A percentile compares a stretch with the other conserved stretches of the same genome.
phyloP scores from a whole-genome alignment of 805 yeast species.

The Cephaloascus fragrans region DNA sequence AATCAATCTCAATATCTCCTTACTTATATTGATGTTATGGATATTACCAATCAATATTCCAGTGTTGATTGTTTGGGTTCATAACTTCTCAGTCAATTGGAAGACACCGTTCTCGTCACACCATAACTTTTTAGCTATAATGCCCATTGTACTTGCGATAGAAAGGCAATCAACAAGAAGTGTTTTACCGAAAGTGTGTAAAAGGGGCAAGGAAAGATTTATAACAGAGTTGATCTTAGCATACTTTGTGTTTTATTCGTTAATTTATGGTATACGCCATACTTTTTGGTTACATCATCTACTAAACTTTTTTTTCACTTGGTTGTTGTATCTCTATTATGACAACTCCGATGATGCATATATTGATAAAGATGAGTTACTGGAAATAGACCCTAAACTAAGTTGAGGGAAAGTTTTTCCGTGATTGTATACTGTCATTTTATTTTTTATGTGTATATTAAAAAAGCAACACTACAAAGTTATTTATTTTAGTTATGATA shows the following conservation, averaged over 20 bases:
- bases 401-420: no score
- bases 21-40: slow-evolving; percentile 65
- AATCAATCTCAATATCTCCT: slow-evolving; percentile 51
- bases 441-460: no score
- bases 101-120: slow-evolving; percentile 79
- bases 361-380: no score
- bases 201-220: slow-evolving; percentile 1
- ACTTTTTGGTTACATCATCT: slow-evolving; percentile 80
- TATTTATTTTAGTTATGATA: no score
- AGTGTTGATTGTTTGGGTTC: slow-evolving; percentile 69
- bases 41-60: slow-evolving; percentile 74
- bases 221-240: slow-evolving; percentile 27
- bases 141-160: slow-evolving; percentile 58
- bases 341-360: slow-evolving; percentile 6
- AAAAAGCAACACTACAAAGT: no score
- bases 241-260: slow-evolving; percentile 50
- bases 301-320: slow-evolving; percentile 52
- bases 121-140: slow-evolving; percentile 69
- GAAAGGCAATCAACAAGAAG: slow-evolving; percentile 43
- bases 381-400: no score
- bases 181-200: slow-evolving; percentile 26
- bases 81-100: slow-evolving; percentile 71
- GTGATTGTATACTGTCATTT: no score
- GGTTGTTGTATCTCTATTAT: slow-evolving; percentile 26
- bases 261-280: slow-evolving; percentile 70